Base-by-base conservation (phyloP, 352 stramenopile species). In the Saprolegnia diclina region DNA sequence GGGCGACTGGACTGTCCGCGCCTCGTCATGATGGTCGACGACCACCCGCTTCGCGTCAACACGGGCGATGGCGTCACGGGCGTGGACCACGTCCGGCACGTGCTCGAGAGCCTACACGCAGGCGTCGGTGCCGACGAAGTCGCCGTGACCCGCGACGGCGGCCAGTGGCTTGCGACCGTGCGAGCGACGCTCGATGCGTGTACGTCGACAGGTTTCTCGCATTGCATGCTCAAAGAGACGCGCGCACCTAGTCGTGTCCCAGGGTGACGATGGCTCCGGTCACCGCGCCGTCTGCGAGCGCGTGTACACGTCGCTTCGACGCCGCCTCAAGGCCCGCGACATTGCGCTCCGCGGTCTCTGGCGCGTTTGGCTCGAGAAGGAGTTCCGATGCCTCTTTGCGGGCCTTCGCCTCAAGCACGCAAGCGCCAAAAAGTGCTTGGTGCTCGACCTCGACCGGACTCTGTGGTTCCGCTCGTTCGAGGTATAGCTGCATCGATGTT, bases 391-490 rank as follows among this genome's bases (percentile, higher is more conserved):
- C 35, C 19, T 69, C 24, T n/a, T 69, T 11, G 52, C 24, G 19
- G 52, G 52, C 35, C 35, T 59, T 18, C 24, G 52, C 24, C 13
- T 59, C 24, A 40, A 35, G 24, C 13, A 24, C 26, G 18, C 14
- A 18, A 35, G 38, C 35, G 64, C 18, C 45, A 67, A 22, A 16
- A 69, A 61, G 50, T 69, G 63, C 22, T 52, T 69, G 6, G 63
- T 69, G 14, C 38, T 69, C 11, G 46, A 69, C 42, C 53, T 69
- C 5, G 63, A 69, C 29, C 63, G 63, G 16, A 69, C 63, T 7
- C 16, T 69, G 21, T 69, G 63, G 63, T 69, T 46, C 46, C 63
- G 63, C 16, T 69, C 63, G n/a, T 69, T 69, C 29, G 11, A 22
- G 11, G 63, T 69, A 66, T 35, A 5, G 5, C 37, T 29, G 29